Evolutionary conservation across 805 yeast genomes (phyloP), one percentile per base, ranked within the genome.

Genomic region (Lachancea meyersii): DNA sequence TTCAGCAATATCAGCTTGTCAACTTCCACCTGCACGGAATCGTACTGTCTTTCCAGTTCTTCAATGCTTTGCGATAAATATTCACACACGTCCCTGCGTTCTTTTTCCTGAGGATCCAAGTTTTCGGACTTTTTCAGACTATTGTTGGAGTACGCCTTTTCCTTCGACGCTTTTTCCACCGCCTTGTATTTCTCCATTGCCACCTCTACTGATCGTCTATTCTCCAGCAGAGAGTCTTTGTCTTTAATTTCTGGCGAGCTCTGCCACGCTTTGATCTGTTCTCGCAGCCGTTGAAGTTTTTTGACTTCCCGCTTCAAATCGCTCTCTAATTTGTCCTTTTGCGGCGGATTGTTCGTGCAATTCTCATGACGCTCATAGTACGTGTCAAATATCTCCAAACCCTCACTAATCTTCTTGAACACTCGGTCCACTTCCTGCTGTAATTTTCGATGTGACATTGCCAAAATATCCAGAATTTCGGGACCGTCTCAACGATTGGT

Each of bases 121-220:
- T 69, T 70, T 48, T 79, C 65, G 3, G 67, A 76, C 61, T 77
- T 76, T 46, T 84, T 88, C 52, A 91, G 72, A 3, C 96, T 96
- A 60, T 89, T 97, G 61, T 86, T 87, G 16, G 93, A 80, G 60
- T 86, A 91, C 19, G 96, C 96, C 64, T 91, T 91, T 43, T 94
- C 89, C 67, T 91, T 91, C 68, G 87, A 82, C 42, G 84, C 85
- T 64, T 88, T 86, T 65, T 91, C 98, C 50, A 89, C 89, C 42
- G 88, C 95, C 63, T 91, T 93, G 67, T 91, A 91, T 58, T 88
- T 77, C 64, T 91, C 98, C 98, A 91, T 91, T 46, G 95, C 94
- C 49, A 70, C 69, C 50, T 77, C 82, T 43, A 83, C 85, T 28
- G 78, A 63, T 56, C 75, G 69, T 51, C 93, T 71, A 57, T 88